phyloP scores from a whole-genome alignment of 345 rosid species.

The Rhizophora apiculata region DNA sequence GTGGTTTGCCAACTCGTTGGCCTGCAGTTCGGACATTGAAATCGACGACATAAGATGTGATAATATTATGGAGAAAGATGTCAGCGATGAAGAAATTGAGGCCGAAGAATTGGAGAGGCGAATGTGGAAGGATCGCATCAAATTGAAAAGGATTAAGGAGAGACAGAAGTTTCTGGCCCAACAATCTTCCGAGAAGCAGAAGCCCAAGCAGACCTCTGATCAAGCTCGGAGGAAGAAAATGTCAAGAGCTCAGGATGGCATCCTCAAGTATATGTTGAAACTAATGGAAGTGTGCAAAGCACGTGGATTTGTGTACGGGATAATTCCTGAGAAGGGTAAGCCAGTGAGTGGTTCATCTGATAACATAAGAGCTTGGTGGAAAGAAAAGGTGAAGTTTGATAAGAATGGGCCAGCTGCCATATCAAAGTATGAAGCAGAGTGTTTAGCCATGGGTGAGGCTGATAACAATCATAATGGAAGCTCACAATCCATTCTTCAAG shows the following conservation, averaged over 20 bases:
- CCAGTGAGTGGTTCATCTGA: slow-evolving; percentile 95
- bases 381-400: slow-evolving; percentile 95
- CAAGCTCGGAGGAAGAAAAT: slow-evolving; percentile 99
- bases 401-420: slow-evolving; percentile 97
- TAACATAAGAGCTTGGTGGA: slow-evolving; percentile 98
- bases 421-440: slow-evolving; percentile 72
- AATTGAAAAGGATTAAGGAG: slow-evolving; percentile 83
- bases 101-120: slow-evolving; percentile 80
- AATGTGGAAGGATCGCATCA: slow-evolving; percentile 92
- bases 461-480: slow-evolving; percentile 56
- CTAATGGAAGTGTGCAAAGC: slow-evolving; percentile 97
- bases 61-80: slow-evolving; percentile 84
- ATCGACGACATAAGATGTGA: slow-evolving; percentile 71
- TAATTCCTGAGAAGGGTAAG: slow-evolving; percentile 95
- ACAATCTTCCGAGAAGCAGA: slow-evolving; percentile 71
- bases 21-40: slow-evolving; percentile 55
- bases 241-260: slow-evolving; percentile 99
- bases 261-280: slow-evolving; percentile 96
- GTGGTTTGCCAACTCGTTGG: slow-evolving; percentile 6
- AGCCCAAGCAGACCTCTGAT: slow-evolving; percentile 66
- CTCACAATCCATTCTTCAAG: slow-evolving; percentile 68
- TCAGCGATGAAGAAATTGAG: slow-evolving; percentile 93
- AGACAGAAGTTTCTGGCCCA: slow-evolving; percentile 64
- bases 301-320: slow-evolving; percentile 92
- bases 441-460: slow-evolving; percentile 56